Conservation (phyloP, 108 stramenopile genomes). For the Nitzschia putrida region DNA sequence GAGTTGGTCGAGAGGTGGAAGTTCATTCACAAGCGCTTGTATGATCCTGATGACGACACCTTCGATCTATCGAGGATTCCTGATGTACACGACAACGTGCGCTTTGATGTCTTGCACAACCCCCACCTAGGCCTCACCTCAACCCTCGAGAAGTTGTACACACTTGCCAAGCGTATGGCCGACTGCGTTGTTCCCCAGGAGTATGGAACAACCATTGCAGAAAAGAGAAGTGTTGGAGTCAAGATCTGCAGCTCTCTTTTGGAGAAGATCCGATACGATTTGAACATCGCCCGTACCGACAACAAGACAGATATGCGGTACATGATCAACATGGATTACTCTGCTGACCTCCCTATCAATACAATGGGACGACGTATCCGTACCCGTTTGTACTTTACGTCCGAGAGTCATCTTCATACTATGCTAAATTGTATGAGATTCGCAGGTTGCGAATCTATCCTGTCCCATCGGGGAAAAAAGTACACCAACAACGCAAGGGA, state of each 20-base stretch:
- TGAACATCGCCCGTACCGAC: constrained; percentile 85
- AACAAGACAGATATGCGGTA: constrained; percentile 92
- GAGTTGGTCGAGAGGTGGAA: constrained; percentile 95
- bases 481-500: constrained; percentile 78
- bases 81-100: constrained; percentile 83
- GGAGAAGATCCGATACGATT: constrained; percentile 93
- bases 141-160: constrained; percentile 84
- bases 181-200: constrained; percentile 97
- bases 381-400: constrained; percentile 94
- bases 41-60: constrained; percentile 75
- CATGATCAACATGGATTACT: constrained; percentile 92
- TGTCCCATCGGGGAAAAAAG: constrained; percentile 56
- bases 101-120: constrained; percentile 90
- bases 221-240: constrained; percentile 85
- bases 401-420: constrained; percentile 97
- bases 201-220: constrained; percentile 87
- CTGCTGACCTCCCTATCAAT: constrained; percentile 91
- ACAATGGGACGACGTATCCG: constrained; percentile 95
- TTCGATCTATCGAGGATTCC: constrained; percentile 94
- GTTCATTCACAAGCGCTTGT: constrained; percentile 84
- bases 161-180: constrained; percentile 89
- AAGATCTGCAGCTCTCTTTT: constrained; percentile 91
- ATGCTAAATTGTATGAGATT: constrained; percentile 94
- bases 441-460: constrained; percentile 46
- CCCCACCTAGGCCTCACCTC: constrained; percentile 78